Evolutionary conservation across 73 alveolate genomes (phyloP), one percentile per base, ranked within the genome.

Genomic region (Paramecium caudatum): DNA sequence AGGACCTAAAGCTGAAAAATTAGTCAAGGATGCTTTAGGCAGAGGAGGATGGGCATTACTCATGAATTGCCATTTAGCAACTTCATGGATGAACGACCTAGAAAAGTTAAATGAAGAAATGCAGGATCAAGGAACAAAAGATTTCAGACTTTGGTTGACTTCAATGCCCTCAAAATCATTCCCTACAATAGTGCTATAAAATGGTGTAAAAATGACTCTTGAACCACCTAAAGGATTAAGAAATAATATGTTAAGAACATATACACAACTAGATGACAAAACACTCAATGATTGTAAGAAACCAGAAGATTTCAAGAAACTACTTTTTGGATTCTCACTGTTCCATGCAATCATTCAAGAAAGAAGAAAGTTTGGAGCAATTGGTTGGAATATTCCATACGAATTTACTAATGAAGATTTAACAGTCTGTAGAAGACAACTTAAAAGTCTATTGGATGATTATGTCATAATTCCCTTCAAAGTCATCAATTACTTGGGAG

Each of bases 311-410:
- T 98, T 94, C 96, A 99, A 98, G 96, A 98, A 97, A 13, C 91
- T 99, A 17, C 92, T 98, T 41, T 99, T 99, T 92, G 99, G 99
- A n/a, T 98, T 98, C 95, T 97, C 99, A 93, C 97, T 99, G 98
- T 99, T 99, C 99, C 99, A 99, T 94, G 99, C 99, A 5, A 98
- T 99, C 16, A 99, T 98, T n/a, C 99, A 98, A 94, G 99, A 97
- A 93, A 82, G 99, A 82, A 96, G 99, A 93, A 97, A 97, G 94
- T 97, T 95, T 83, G 99, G 99, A 5, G 98, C 99, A 0, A 93
- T 97, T 23, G 96, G 99, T n/a, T 99, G 99, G 99, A 99, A 99
- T 95, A 97, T 99, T 47, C 99, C 98, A 36, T 99, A 99, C 82
- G 99, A 98, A 70, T 99, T 99, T 94, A 98, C 99, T 1, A 97